Percentiles rank a stretch among this genome's conserved stretches.
Conservation (phyloP, 805 yeast genomes). For the Metschnikowia lunata region DNA sequence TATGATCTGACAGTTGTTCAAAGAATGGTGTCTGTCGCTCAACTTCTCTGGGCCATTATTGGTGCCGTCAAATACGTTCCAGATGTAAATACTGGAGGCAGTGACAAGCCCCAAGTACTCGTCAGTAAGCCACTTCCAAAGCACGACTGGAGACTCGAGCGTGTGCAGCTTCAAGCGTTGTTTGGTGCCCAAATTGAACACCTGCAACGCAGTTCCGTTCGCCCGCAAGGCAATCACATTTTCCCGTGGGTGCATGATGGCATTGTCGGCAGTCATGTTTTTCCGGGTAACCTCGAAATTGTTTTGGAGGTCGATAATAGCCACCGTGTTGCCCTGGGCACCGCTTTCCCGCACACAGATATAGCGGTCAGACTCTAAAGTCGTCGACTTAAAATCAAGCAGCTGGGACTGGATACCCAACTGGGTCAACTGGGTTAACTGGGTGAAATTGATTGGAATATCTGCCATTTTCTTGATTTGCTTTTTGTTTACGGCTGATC, state of each 20-base stretch:
- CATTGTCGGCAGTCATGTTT: slow-evolving; percentile 95
- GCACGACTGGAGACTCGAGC: slow-evolving; percentile 82
- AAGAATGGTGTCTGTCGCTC: slow-evolving; percentile 77
- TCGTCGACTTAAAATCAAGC: slow-evolving; percentile 88
- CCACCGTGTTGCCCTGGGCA: slow-evolving; percentile 76
- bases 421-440: slow-evolving; percentile 81
- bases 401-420: slow-evolving; percentile 82
- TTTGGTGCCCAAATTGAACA: slow-evolving; percentile 82
- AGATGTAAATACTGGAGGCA: slow-evolving; percentile 65
- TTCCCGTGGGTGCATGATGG: slow-evolving; percentile 91
- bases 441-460: slow-evolving; percentile 95
- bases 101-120: slow-evolving; percentile 80
- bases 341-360: slow-evolving; percentile 73
- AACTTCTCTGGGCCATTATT: slow-evolving; percentile 73
- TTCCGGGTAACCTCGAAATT: slow-evolving; percentile 79
- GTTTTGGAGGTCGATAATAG: slow-evolving; percentile 80
- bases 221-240: slow-evolving; percentile 91
- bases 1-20: slow-evolving; percentile 82
- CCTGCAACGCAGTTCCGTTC: slow-evolving; percentile 92
- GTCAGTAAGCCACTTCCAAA: slow-evolving; percentile 89
- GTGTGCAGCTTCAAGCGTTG: slow-evolving; percentile 86
- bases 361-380: slow-evolving; percentile 88
- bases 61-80: slow-evolving; percentile 81
- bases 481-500: too few relatives aligned
- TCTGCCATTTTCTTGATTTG: slow-evolving; percentile 36